Evolutionary conservation across 2,329 filamentous ascomycete species (phyloP).

Genomic region (Bipolaris oryzae): DNA sequence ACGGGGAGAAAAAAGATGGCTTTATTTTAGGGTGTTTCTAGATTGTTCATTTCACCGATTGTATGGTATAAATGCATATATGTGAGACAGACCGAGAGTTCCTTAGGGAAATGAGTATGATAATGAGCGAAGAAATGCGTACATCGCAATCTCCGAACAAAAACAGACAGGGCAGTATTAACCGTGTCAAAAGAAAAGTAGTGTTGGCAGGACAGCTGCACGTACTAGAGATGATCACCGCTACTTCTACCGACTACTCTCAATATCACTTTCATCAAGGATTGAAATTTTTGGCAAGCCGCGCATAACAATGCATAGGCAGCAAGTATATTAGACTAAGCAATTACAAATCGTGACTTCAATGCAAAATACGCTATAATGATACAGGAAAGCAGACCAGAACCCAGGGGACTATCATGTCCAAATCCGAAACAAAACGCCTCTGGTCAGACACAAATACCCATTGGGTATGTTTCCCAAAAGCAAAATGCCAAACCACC

Average conservation of each 20-base stretch:
- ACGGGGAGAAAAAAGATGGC: too few relatives aligned
- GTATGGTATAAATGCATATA: too few relatives aligned
- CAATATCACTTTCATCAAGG: too few relatives aligned
- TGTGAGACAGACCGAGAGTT: too few relatives aligned
- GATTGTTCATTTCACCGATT: neutral
- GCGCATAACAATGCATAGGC: neutral
- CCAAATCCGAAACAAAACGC: conserved; percentile 1
- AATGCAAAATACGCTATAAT: neutral
- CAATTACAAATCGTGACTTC: neutral
- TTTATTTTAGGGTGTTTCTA: neutral
- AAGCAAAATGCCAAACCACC: conserved; percentile 11
- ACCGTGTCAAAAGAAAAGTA: too few relatives aligned
- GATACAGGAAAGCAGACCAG: conserved; percentile 1
- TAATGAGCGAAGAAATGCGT: too few relatives aligned
- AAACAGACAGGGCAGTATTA: too few relatives aligned
- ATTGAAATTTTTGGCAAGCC: neutral
- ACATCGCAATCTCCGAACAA: too few relatives aligned
- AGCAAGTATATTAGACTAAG: neutral
- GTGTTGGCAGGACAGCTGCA: too few relatives aligned
- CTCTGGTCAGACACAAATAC: conserved; percentile 6
- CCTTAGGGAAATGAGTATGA: too few relatives aligned
- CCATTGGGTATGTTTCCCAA: conserved; percentile 9
- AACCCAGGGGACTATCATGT: neutral
- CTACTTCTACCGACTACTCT: too few relatives aligned
- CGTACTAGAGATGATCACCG: too few relatives aligned